Evolutionary conservation across 2,329 filamentous ascomycete genomes (phyloP).

Genomic region (Fusarium sp.): DNA sequence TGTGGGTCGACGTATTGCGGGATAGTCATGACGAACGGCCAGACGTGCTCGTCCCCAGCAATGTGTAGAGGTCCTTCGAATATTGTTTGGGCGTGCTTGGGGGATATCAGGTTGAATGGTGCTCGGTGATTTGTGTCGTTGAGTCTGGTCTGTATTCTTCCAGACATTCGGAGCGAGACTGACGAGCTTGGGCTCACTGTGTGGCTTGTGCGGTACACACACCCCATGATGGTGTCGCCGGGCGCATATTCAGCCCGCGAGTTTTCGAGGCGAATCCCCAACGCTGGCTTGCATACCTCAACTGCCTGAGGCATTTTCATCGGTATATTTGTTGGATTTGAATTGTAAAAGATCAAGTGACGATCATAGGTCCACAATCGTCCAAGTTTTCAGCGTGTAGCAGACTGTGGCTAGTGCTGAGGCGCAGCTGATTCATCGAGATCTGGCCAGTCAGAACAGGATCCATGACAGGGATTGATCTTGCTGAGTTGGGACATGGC

Average conservation of each 20-base stretch:
- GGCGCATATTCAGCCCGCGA: constrained; percentile 17
- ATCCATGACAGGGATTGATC: no score
- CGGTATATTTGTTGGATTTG: background rate
- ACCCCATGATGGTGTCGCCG: constrained; percentile 50
- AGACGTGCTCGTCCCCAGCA: constrained; percentile 29
- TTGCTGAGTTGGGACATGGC: no score
- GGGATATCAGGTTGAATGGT: constrained; percentile 48
- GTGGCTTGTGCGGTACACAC: constrained; percentile 38
- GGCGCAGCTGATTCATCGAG: no score
- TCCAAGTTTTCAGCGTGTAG: no score
- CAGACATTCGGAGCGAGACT: constrained; percentile 44
- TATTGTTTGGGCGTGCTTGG: constrained; percentile 11
- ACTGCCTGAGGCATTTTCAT: constrained; percentile 19
- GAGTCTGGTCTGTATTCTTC: constrained; percentile 47
- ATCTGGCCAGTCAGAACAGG: no score
- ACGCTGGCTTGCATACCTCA: background rate
- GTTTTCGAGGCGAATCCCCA: constrained; percentile 31
- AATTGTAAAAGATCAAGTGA: background rate
- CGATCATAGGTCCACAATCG: no score
- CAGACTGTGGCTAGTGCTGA: no score
- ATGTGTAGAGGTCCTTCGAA: constrained; percentile 49
- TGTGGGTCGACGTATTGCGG: constrained; percentile 37
- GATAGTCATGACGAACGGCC: constrained; percentile 51
- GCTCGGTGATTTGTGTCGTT: constrained; percentile 36
- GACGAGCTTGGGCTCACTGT: constrained; percentile 40